Conservation (phyloP, 2,329 filamentous ascomycete genomes). For the Botryotinia convoluta region DNA sequence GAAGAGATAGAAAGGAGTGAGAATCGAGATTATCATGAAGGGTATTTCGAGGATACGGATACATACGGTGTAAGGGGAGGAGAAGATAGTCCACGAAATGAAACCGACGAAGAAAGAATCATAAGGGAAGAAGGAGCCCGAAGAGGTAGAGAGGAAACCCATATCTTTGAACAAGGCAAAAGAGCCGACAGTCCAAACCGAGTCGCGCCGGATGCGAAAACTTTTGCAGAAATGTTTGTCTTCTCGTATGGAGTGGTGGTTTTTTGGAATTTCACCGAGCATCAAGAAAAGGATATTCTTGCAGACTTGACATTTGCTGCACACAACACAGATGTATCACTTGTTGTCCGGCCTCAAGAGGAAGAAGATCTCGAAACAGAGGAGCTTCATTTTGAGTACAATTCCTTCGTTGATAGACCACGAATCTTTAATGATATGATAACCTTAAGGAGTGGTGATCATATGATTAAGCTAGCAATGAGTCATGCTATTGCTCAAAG, state of each 20-base stretch:
- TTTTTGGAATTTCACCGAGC: conserved; percentile 97
- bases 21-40: conserved; percentile 82
- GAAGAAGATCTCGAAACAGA: conserved; percentile 96
- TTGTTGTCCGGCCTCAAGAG: conserved; percentile 76
- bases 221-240: conserved; percentile 93
- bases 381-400: conserved; percentile 98
- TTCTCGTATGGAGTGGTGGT: conserved; percentile 97
- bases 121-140: conserved; percentile 36
- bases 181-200: conserved; percentile 53
- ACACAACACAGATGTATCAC: conserved; percentile 60
- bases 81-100: conserved; percentile 46
- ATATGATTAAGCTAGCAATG: conserved; percentile 99
- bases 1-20: conserved; percentile 96
- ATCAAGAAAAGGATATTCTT: conserved; percentile 93
- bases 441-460: conserved; percentile 86
- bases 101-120: conserved; percentile 39
- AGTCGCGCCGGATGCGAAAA: conserved; percentile 67
- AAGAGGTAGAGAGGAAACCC: conserved; percentile 40
- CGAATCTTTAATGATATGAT: conserved; percentile 99
- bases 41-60: conserved; percentile 75
- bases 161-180: conserved; percentile 40
- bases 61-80: conserved; percentile 50
- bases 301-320: conserved; percentile 90
- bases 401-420: conserved; percentile 76
- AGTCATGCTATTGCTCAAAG: conserved; percentile 97